Base-by-base conservation (phyloP, 2,329 filamentous ascomycete genomes). In the Rachicladosporium sp. region DNA sequence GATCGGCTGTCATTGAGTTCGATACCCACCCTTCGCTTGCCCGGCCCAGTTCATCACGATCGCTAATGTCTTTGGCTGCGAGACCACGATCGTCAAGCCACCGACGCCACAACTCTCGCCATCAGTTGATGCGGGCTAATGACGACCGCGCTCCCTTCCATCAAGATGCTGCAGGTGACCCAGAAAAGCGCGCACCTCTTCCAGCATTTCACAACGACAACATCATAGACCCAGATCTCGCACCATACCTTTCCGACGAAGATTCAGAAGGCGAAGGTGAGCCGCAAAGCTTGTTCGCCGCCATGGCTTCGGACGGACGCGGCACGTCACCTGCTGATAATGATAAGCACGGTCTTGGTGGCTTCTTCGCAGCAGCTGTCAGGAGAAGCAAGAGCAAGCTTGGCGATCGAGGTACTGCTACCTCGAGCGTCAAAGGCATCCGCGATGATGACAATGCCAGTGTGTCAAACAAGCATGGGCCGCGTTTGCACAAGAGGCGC, bases 181-280 rank as follows among this genome's bases (percentile, higher is more conserved):
- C 71, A 35, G 66, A 70, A 3, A 76, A 73, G 46, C 80, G 78
- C 46, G 33, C 76, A 6, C 76, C 78, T 32, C 71, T 94, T 29
- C 81, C 88, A 10, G 87, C 87, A n/a, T 96, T 98, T 51, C 91
- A 98, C 58, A 87, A 91, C 55, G 91, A 98, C 65, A 96, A 91
- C 55, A 94, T 98, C 50, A 96, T 98, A 50, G 91, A 98, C 56
- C 91, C 91, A 1, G 91, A 98, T 54, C 68, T 98, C 39, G 89
- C 88, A 4, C 83, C 86, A 29, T 98, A 93, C 62, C 82, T 98
- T 70, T 98, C 91, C 5, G 91, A 98, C 57, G 80, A 84, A 50
- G 87, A 84, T 35, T 94, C 88, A 2, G 58, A 58, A n/a, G 95
- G 86, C 52, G 89, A 83, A 30, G 15, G 15, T 19, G 88, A 98